Evolutionary conservation across 257 asterid species (phyloP).

Genomic region (Striga asiatica): DNA sequence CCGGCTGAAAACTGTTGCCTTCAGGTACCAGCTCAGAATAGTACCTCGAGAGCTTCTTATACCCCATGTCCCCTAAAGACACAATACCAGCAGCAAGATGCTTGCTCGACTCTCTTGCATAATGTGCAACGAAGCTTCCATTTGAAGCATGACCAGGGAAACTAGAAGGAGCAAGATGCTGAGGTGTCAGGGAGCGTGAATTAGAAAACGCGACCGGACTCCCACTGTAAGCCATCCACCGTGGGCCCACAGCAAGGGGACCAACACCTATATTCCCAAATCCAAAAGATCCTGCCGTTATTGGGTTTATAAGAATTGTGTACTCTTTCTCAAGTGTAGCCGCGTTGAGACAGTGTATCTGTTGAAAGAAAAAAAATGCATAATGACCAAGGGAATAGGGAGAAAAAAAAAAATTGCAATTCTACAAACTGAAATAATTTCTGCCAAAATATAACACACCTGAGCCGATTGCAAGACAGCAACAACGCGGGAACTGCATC

Average conservation of each 20-base stretch:
- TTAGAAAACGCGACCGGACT: slow-evolving; percentile 49
- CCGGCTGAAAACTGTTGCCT: slow-evolving; percentile 42
- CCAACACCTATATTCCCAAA: slow-evolving; percentile 61
- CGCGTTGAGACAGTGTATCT: slow-evolving; percentile 80
- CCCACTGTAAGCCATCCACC: slow-evolving; percentile 98
- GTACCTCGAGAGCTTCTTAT: slow-evolving; percentile 71
- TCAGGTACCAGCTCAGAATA: slow-evolving; percentile 71
- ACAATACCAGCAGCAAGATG: slow-evolving; percentile 90
- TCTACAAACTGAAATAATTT: not conserved
- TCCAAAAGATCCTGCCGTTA: slow-evolving; percentile 40
- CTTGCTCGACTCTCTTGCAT: slow-evolving; percentile 92
- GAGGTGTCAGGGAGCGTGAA: slow-evolving; percentile 70
- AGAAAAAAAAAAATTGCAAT: too few relatives aligned
- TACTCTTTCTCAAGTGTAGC: slow-evolving; percentile 68
- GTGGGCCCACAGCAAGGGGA: slow-evolving; percentile 88
- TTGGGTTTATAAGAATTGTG: slow-evolving; percentile 75
- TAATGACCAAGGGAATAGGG: not conserved
- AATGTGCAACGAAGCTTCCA: slow-evolving; percentile 86
- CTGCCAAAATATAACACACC: slow-evolving; percentile 31
- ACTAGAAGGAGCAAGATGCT: slow-evolving; percentile 53
- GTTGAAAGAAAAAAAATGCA: slow-evolving; percentile 19
- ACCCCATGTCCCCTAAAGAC: slow-evolving; percentile 84
- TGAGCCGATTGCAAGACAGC: slow-evolving; percentile 78
- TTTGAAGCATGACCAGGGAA: slow-evolving; percentile 47
- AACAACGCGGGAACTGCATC: slow-evolving; percentile 75